Evolutionary conservation across 2,329 filamentous ascomycete species (phyloP), one percentile per base, ranked within the genome.

Genomic region (Hymenoscyphus linearis): DNA sequence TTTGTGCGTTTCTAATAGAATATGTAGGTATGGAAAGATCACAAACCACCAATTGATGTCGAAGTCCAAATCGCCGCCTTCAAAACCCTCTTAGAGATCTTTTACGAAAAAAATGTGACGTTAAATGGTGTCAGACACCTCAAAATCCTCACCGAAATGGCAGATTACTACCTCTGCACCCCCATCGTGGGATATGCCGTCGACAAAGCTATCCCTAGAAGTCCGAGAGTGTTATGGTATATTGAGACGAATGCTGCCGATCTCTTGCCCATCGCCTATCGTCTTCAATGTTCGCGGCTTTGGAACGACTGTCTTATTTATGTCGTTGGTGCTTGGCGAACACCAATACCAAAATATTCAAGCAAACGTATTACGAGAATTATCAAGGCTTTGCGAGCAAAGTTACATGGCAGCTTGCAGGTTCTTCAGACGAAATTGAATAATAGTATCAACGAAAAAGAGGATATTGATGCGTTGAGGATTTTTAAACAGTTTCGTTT

Each of bases 151-250:
- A 52, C 25, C 6, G 12, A 22, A 3, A 31, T 61, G 14, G 60
- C 60, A 12, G 60, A 61, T 31, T 61, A 58, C 36, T 61, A 61
- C 13, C 34, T 47, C 31, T 22, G 55, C 16, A n/a, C 58, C 3
- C 59, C 59, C 4, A 37, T 35, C 36, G 10, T 54, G 4, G 18
- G 54, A 1, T 6, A 3, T 4, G 55, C 26, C 10, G 25, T 34
- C 22, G 14, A 47, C 2, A 16, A 35, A 13, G 44, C 59, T 4
- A n/a, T 57, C 12, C 14, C 14, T 3, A 4, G 14, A 10, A 25
- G 22, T 22, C 18, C 16, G 4, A 9, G 13, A 22, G 2, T 53
- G 4, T 6, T 18, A n/a, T n/a, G 18, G 2, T 14, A 40, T 5
- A 14, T 26, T 27, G n/a, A 31, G 14, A 6, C 25, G 2, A 12